Evolutionary conservation across 2,329 filamentous ascomycete species (phyloP).

Genomic region (Fonsecaea pedrosoi): DNA sequence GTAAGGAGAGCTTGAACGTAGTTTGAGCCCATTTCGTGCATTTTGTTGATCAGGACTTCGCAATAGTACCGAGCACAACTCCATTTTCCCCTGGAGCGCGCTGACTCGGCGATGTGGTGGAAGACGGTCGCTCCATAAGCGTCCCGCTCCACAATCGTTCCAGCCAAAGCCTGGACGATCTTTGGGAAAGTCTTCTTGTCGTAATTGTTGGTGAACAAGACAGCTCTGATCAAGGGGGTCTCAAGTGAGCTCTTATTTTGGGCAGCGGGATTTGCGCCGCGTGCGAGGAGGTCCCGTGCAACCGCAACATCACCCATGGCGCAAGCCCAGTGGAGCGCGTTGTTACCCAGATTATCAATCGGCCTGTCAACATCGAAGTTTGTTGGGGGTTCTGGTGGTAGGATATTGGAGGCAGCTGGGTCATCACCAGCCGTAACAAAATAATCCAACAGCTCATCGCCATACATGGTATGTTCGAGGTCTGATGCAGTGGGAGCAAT

Average conservation of each 20-base stretch:
- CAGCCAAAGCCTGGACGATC: conserved; percentile 81
- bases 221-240: conserved; percentile 91
- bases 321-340: conserved; percentile 94
- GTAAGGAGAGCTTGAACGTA: conserved; percentile 81
- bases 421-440: conserved; percentile 87
- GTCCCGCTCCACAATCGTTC: conserved; percentile 81
- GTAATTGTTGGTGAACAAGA: conserved; percentile 95
- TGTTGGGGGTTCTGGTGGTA: conserved; percentile 77
- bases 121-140: conserved; percentile 85
- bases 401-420: conserved; percentile 63
- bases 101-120: conserved; percentile 90
- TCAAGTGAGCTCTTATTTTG: conserved; percentile 78
- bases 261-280: conserved; percentile 77
- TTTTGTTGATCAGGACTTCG: conserved; percentile 85
- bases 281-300: conserved; percentile 82
- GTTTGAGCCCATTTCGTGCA: conserved; percentile 77
- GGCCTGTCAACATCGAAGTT: conserved; percentile 87
- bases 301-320: conserved; percentile 96
- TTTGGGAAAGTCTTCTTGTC: conserved; percentile 90
- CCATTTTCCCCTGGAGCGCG: conserved; percentile 83
- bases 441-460: conserved; percentile 92
- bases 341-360: conserved; percentile 94
- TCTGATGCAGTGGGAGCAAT: conserved; percentile 59
- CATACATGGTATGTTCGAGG: conserved; percentile 87
- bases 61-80: conserved; percentile 92